A percentile compares a stretch with the other conserved stretches of the same genome.
phyloP scores from a whole-genome alignment of 129 eudicot genomes.

The Smallanthus sonchifolius region DNA sequence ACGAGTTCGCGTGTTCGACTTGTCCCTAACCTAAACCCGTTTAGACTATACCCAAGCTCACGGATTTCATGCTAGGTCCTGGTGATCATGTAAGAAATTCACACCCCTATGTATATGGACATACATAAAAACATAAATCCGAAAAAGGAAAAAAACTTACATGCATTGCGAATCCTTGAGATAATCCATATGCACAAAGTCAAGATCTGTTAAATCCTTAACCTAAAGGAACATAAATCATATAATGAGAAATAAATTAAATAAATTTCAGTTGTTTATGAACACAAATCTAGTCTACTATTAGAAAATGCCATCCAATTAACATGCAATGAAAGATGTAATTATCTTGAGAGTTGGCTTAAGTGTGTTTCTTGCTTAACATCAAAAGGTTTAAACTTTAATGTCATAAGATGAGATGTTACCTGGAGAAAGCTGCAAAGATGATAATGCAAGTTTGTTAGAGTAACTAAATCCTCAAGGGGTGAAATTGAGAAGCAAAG shows the following conservation, averaged over 20 bases:
- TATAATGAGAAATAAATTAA: neutral
- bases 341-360: neutral
- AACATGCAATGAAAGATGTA: neutral
- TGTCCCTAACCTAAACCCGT: too few relatives aligned
- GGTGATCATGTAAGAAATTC: too few relatives aligned
- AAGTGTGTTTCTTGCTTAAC: too few relatives aligned
- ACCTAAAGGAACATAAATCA: conserved; percentile 42
- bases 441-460: conserved; percentile 36
- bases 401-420: neutral
- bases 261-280: neutral
- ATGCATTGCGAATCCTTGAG: conserved; percentile 69
- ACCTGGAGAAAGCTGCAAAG: neutral
- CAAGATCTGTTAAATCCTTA: conserved; percentile 92
- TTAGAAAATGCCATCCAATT: neutral
- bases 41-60: too few relatives aligned
- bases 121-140: neutral
- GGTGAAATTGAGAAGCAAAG: conserved; percentile 40
- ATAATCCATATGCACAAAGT: conserved; percentile 78
- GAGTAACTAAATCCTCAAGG: conserved; percentile 41
- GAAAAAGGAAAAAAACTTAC: conserved; percentile 42
- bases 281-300: neutral
- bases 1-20: too few relatives aligned
- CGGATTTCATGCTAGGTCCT: too few relatives aligned
- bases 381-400: too few relatives aligned
- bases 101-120: too few relatives aligned